Evolutionary conservation across 192 early-diverging fungal species (phyloP), one percentile per base, ranked within the genome.

Genomic region (Coemansia sp.): DNA sequence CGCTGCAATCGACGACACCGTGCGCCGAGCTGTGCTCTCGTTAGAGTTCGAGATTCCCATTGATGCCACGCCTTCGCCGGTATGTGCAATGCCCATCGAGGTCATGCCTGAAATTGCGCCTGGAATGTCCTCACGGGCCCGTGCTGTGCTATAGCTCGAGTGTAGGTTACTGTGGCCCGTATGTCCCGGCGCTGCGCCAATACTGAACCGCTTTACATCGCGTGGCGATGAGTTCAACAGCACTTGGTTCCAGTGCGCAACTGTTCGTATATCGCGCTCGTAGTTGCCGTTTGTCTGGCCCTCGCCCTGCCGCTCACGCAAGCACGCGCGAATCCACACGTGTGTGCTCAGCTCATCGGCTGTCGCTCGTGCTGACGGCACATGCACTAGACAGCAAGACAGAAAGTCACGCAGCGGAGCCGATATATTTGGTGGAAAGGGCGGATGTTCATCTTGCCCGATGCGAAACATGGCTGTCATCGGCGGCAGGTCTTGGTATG

Each of bases 341-440:
- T 82, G 92, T 38, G 81, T 71, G n/a, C 87, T 73, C 23, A 95
- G 79, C 56, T 84, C 84, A 31, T 68, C 82, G 8, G 93, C 92
- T 0, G 86, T 80, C 4, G 85, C 82, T 21, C 88, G 78, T 9
- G 83, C 72, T 12, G 85, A 84, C n/a, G 84, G 83, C 61, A 92
- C 87, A 60, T 91, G 89, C 26, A 89, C 86, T 49, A 94, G 90
- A 56, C 92, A 94, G 50, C 83, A 70, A 36, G 84, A 77, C 25
- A 96, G 73, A 74, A 94, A 96, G 60, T 96, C 87, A 7, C 75
- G 76, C 4, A 94, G 64, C 63, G 44, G 63, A 17, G 65, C 48
- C 76, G 83, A 74, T 0, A 86, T 86, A 49, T 79, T 84, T 31
- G 85, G 71, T 8, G 86, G 86, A 20, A 87, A 82, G n/a, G 89